These are phyloP conservation scores for Paragyromitra xinjiangensis DNA, from an alignment of 495 filamentous ascomycete species.

Conservation along the genomic window DNA sequence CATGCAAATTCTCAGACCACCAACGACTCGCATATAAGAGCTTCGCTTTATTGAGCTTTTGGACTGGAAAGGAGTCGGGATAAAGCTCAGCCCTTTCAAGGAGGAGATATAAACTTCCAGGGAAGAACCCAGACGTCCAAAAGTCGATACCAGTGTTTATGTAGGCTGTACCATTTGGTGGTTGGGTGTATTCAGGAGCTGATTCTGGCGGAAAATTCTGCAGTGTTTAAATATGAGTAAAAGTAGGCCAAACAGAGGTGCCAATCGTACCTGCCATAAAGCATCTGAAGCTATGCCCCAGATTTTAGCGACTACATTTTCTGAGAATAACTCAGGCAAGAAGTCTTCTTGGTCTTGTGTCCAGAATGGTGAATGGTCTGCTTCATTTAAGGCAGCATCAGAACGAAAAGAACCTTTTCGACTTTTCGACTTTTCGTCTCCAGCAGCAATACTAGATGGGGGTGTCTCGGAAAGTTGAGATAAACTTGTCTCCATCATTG, in stretches of 20 bases:
- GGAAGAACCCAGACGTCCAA: conserved; percentile 61
- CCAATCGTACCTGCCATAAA: conserved; percentile 16
- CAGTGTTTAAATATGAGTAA: background rate
- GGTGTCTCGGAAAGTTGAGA: conserved; percentile 24
- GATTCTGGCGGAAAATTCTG: conserved; percentile 21
- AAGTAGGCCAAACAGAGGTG: background rate
- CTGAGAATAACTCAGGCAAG: conserved; percentile 18
- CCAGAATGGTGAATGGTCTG: conserved; percentile 27
- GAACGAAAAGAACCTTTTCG: conserved; percentile 22
- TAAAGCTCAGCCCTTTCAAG: conserved; percentile 32
- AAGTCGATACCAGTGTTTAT: conserved; percentile 57
- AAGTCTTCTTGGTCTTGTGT: conserved; percentile 20
- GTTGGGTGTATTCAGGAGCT: conserved; percentile 23
- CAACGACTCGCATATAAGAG: conserved; percentile 57
- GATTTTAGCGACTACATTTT: conserved; percentile 28
- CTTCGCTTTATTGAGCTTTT: conserved; percentile 38
- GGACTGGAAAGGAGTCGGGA: conserved; percentile 21
- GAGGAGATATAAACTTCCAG: conserved; percentile 59
- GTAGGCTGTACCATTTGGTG: conserved; percentile 50
- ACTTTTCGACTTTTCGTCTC: conserved; percentile 22
- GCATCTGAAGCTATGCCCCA: conserved; percentile 24
- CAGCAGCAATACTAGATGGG: conserved; percentile 21
- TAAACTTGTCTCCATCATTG: conserved; percentile 19
- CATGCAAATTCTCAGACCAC: conserved; percentile 59
- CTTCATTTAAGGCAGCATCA: background rate